Base-by-base conservation (phyloP, 108 stramenopile species). In the Aureococcus anophagefferens region DNA sequence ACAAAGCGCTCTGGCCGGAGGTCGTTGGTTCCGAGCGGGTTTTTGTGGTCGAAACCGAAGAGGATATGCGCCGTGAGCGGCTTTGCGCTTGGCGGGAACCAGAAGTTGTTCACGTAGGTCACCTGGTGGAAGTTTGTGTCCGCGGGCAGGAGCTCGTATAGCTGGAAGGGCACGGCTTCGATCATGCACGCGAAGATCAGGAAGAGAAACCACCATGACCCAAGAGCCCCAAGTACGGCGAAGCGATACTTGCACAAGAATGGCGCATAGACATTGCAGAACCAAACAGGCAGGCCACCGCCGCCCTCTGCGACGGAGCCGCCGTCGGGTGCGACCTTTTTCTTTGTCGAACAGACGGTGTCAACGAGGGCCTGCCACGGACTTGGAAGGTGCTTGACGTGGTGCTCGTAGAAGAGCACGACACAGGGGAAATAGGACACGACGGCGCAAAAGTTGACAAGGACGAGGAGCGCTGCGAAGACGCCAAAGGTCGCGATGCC, bases 401-500 rank as follows among this genome's bases (percentile, higher is more conserved):
- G 16, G 37, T 68, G 36, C 31, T 74, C 73, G 68, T 68, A 74
- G 33, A 74, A 5, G 16, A 74, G 35, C 13, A 74, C 73, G 18
- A 36, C 73, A 25, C 30, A 17, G 31, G 73, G 73, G 28, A 67
- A 63, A n/a, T 67, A 62, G 18, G 73, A 67, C 59, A 37, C 33
- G 18, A 74, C 73, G 11, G 18, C 13, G 33, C 34, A 18, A 59
- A 67, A 74, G 73, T 74, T 74, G 46, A 65, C 33, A 9, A 35
- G 7, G 59, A 74, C 63, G 15, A 62, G 62, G 30, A 64, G 33
- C 9, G 65, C 73, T 4, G 73, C 73, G 59, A 74, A 74, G 59
- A 62, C 28, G 66, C 73, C 73, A 33, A 74, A 74, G 46, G 73
- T 74, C 29, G 28, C 21, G 21, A 74, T 66, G 34, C 62, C 62